These are phyloP conservation scores for Macroventuria anomochaeta DNA, from an alignment of 2,329 filamentous ascomycete genomes.

Conservation along the genomic window DNA sequence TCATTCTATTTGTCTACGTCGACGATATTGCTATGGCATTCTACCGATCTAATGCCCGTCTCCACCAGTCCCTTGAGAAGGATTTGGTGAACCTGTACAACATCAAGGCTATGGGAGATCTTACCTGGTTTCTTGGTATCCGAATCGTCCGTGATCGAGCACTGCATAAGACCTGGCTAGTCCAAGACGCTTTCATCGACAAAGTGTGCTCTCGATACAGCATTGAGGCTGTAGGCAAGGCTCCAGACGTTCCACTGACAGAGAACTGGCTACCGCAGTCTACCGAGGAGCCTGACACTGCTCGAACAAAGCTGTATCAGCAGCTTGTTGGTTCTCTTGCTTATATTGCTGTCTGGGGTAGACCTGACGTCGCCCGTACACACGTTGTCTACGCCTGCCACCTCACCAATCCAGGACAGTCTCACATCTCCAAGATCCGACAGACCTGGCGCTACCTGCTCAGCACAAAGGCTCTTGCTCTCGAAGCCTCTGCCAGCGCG, in stretches of 20 bases:
- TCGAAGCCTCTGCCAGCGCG: too few species aligned
- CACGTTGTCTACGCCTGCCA: not conserved
- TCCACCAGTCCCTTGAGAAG: too few species aligned
- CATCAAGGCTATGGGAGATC: too few species aligned
- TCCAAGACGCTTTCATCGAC: not conserved
- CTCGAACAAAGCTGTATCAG: too few species aligned
- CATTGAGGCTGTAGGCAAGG: not conserved
- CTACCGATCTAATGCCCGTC: not conserved
- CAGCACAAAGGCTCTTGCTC: too few species aligned
- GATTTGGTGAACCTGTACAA: too few species aligned
- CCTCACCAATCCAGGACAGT: not conserved
- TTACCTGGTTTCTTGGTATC: too few species aligned
- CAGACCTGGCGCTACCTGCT: too few species aligned
- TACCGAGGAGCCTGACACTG: too few species aligned
- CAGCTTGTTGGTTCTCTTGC: not conserved
- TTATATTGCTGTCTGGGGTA: not conserved
- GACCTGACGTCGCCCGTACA: not conserved
- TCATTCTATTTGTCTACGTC: not conserved
- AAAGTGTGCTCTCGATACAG: not conserved
- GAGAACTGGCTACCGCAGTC: too few species aligned
- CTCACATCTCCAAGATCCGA: not conserved
- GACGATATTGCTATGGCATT: not conserved
- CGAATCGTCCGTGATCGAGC: not conserved
- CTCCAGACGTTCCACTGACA: too few species aligned
- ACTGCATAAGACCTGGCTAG: not conserved